Evolutionary conservation across 78 protist genomes (phyloP).

Genomic region (Protostelium mycophagum): DNA sequence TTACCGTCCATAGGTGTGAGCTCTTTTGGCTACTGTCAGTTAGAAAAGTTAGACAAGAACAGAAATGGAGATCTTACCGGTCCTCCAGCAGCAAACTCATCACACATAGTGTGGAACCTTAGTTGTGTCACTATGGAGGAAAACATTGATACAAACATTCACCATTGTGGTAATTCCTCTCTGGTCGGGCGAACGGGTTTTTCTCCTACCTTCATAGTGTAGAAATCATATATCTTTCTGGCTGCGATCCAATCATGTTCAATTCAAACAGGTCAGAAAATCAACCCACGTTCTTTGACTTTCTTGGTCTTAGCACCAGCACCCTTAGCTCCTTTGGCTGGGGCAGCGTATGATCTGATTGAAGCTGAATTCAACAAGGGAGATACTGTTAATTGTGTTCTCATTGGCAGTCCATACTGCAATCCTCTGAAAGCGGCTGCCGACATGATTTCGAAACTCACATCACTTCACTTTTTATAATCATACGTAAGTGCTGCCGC

Average conservation of each 20-base stretch:
- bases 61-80: not conserved
- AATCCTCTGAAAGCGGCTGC: too few relatives aligned
- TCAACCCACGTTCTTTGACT: not conserved
- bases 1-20: not conserved
- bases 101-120: not conserved
- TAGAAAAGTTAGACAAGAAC: not conserved
- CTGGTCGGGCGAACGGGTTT: not conserved
- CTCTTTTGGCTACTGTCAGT: not conserved
- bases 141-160: not conserved
- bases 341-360: too few relatives aligned
- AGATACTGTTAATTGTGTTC: too few relatives aligned
- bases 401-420: too few relatives aligned
- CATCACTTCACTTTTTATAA: too few relatives aligned
- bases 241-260: not conserved
- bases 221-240: not conserved
- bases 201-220: not conserved
- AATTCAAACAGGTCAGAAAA: not conserved
- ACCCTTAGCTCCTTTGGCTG: too few relatives aligned
- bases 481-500: too few relatives aligned
- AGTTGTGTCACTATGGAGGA: not conserved
- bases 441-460: too few relatives aligned
- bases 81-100: not conserved
- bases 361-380: too few relatives aligned
- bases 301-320: too few relatives aligned
- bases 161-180: not conserved